These are phyloP conservation scores for Lophiotrema nucula DNA, from an alignment of 495 filamentous ascomycete genomes.

Conservation along the genomic window DNA sequence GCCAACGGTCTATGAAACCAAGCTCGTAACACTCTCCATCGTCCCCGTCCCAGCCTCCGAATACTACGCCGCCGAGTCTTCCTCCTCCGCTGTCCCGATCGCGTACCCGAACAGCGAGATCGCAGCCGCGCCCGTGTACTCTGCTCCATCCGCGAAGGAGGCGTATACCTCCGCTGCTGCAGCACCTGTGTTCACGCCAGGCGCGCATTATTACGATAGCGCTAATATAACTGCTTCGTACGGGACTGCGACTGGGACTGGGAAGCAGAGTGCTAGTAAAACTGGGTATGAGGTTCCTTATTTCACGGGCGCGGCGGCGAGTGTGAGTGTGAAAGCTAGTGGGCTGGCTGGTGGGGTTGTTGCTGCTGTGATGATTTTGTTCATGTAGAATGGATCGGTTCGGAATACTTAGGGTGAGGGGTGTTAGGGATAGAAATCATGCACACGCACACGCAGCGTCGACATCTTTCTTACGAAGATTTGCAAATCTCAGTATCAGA, in stretches of 20 bases:
- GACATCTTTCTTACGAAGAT: too few species aligned
- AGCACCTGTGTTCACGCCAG: background rate
- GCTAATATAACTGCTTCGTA: background rate
- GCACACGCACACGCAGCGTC: too few species aligned
- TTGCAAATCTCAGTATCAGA: too few species aligned
- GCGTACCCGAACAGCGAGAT: background rate
- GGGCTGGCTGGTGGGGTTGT: background rate
- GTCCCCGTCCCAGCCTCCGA: background rate
- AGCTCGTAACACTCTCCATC: constrained; percentile 6
- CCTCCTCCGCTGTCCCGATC: background rate
- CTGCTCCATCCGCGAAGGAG: background rate
- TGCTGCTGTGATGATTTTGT: constrained; percentile 1
- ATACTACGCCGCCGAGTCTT: constrained; percentile 1
- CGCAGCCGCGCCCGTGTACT: background rate
- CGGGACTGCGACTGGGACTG: background rate
- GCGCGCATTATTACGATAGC: background rate
- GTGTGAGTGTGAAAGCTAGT: background rate
- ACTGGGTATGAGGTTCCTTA: background rate
- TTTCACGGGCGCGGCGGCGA: constrained; percentile 11
- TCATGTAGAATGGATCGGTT: constrained; percentile 3
- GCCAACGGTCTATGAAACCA: background rate
- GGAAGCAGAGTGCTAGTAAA: background rate
- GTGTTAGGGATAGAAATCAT: too few species aligned
- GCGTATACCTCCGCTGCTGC: background rate
- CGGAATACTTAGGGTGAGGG: too few species aligned